These are phyloP conservation scores for Colletotrichum echinochloae DNA, from an alignment of 2,329 filamentous ascomycete species.

Conservation along the genomic window DNA sequence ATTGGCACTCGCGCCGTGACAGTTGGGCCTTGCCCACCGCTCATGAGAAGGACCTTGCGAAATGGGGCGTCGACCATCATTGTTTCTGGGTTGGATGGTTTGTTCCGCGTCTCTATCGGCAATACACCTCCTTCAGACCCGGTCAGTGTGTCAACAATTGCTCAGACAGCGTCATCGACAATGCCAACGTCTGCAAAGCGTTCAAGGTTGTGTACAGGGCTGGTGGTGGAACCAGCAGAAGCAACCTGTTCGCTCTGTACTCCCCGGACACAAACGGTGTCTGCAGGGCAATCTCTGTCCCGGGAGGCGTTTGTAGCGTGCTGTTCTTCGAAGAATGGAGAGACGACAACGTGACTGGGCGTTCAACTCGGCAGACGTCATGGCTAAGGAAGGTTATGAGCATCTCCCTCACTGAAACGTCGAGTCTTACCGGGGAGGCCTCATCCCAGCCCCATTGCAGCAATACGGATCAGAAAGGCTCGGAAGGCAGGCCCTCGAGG, in stretches of 20 bases:
- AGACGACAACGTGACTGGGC: not conserved
- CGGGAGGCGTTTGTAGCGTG: not conserved
- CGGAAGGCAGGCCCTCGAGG: no score
- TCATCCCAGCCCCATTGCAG: no score
- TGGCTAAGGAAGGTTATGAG: not conserved
- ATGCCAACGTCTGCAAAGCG: not conserved
- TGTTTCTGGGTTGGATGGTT: conserved; percentile 3
- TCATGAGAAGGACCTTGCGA: not conserved
- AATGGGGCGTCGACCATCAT: not conserved
- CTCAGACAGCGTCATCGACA: not conserved
- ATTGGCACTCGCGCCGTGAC: not conserved
- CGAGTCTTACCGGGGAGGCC: not conserved
- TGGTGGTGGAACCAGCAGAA: not conserved
- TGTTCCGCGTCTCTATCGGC: not conserved
- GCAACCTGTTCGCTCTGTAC: not conserved
- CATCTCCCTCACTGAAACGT: no score
- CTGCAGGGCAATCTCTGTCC: not conserved
- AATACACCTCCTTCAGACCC: not conserved
- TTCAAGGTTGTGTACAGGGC: conserved; percentile 17
- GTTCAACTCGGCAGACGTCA: not conserved
- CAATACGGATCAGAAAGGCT: no score
- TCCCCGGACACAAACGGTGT: not conserved
- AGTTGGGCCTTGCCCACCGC: not conserved
- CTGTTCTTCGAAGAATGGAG: conserved; percentile 10
- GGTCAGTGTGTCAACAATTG: not conserved